A percentile compares a stretch with the other conserved stretches of the same genome.
Evolutionary conservation across 148 eudicot species (phyloP).

Genomic region (Rhododendron kiyosumense): DNA sequence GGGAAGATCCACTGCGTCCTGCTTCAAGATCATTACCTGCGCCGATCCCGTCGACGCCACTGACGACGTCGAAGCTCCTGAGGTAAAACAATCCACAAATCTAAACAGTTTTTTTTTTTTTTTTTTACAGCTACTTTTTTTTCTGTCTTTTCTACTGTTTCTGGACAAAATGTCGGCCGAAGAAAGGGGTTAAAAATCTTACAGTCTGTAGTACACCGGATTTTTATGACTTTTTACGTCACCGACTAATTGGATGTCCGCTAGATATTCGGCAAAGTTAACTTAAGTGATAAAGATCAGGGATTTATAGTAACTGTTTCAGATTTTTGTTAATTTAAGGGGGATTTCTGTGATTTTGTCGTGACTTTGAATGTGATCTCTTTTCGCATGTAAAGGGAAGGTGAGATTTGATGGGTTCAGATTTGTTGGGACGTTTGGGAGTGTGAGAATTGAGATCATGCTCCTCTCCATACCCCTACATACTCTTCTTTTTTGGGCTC

Average conservation of each 20-base stretch:
- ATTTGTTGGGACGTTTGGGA: background rate
- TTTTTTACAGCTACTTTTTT: background rate
- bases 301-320: background rate
- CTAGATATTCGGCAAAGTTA: background rate
- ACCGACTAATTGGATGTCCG: background rate
- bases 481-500: background rate
- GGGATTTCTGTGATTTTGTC: background rate
- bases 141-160: background rate
- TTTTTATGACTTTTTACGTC: background rate
- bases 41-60: constrained; percentile 44
- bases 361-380: background rate
- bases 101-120: background rate
- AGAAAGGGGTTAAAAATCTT: background rate
- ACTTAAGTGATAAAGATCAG: background rate
- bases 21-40: constrained; percentile 81
- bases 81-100: constrained; percentile 28
- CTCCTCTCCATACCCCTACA: background rate
- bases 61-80: constrained; percentile 41
- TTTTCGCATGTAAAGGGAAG: background rate
- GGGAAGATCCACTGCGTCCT: constrained; percentile 44
- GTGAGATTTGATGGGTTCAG: background rate
- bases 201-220: background rate
- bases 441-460: background rate
- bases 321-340: background rate
- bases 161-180: constrained; percentile 11